Conservation (phyloP, 495 filamentous ascomycete species). For the Aspergillus baeticus region DNA sequence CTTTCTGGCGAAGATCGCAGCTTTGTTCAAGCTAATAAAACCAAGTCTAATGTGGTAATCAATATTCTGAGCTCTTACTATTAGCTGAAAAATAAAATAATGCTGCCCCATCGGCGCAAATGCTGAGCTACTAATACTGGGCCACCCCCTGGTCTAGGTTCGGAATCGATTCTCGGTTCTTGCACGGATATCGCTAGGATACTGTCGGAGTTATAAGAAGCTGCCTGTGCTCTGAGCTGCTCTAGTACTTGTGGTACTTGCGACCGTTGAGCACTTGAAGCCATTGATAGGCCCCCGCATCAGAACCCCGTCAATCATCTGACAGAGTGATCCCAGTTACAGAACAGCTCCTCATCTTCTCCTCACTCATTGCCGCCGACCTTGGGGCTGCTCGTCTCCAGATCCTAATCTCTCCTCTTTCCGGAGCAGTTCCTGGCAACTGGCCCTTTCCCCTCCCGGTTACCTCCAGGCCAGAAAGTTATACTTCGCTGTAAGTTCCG, state of each 20-base stretch:
- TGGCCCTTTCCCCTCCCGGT: conserved; percentile 1
- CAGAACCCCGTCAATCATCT: conserved; percentile 16
- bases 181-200: conserved; percentile 1
- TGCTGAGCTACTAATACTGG: not conserved
- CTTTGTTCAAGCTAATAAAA: conserved; percentile 1
- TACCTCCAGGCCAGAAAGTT: conserved; percentile 5
- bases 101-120: not conserved
- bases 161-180: conserved; percentile 13
- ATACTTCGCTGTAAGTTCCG: conserved; percentile 10
- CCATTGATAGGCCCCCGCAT: conserved; percentile 11
- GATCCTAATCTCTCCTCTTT: conserved; percentile 4
- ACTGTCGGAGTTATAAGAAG: conserved; percentile 6
- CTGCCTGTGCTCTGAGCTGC: not conserved
- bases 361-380: not conserved
- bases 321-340: conserved; percentile 3
- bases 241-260: not conserved
- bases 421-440: conserved; percentile 4
- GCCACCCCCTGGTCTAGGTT: not conserved
- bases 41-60: not conserved
- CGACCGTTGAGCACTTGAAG: not conserved
- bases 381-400: conserved; percentile 1
- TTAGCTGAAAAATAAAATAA: not conserved
- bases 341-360: conserved; percentile 4
- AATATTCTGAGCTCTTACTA: not conserved
- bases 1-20: conserved; percentile 15